These are phyloP conservation scores for Mycena crocata DNA, from an alignment of 768 basidiomycete genomes.

Conservation along the genomic window DNA sequence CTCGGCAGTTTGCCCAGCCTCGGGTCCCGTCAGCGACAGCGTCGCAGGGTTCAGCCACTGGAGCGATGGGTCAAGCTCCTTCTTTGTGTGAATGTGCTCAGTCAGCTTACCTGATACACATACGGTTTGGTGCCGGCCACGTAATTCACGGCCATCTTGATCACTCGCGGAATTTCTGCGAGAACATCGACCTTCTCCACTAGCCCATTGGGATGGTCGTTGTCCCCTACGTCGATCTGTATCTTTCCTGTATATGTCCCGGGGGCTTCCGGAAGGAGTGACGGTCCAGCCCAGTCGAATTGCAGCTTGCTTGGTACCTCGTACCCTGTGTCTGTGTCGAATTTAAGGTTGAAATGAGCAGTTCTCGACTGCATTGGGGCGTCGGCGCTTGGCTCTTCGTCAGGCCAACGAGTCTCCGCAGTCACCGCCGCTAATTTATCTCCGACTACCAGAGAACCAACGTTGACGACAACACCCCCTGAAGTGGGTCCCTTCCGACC, in stretches of 20 bases:
- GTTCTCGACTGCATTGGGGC: conserved; percentile 72
- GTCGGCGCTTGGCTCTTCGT: conserved; percentile 59
- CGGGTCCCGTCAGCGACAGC: conserved; percentile 57
- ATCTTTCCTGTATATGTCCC: conserved; percentile 69
- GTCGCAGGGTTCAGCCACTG: conserved; percentile 64
- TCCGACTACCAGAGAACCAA: conserved; percentile 87
- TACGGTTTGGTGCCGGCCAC: conserved; percentile 94
- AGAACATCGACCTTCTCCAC: conserved; percentile 95
- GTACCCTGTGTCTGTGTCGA: conserved; percentile 89
- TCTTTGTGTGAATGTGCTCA: conserved; percentile 14
- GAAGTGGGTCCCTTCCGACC: conserved; percentile 85
- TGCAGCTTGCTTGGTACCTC: conserved; percentile 72
- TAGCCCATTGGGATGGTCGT: conserved; percentile 74
- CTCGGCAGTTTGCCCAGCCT: conserved; percentile 51
- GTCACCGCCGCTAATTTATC: conserved; percentile 83
- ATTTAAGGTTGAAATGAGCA: conserved; percentile 66
- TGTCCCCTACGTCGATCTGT: conserved; percentile 66
- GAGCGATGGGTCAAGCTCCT: conserved; percentile 13
- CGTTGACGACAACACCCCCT: conserved; percentile 85
- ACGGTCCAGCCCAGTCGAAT: conserved; percentile 85
- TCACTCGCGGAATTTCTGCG: conserved; percentile 91
- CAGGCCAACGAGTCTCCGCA: conserved; percentile 83
- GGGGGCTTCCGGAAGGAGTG: conserved; percentile 62
- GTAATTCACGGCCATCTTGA: conserved; percentile 94
- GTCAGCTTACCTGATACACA: conserved; percentile 83